These are phyloP conservation scores for Diaporthe sp. DNA, from an alignment of 2,329 filamentous ascomycete genomes.

Conservation along the genomic window DNA sequence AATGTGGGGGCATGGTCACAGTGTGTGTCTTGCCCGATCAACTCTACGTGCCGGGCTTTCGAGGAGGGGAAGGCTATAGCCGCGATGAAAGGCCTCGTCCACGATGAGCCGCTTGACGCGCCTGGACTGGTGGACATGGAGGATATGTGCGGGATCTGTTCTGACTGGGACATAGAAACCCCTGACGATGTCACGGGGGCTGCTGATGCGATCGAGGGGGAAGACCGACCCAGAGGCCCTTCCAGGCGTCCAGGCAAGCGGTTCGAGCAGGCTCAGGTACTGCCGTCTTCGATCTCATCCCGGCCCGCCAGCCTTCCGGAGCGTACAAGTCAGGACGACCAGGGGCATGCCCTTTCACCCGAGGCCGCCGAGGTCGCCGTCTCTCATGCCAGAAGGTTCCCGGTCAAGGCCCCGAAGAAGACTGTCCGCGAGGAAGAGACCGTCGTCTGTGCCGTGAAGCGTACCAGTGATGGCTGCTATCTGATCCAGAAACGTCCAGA, in stretches of 20 bases:
- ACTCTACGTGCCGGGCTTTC: conserved; percentile 64
- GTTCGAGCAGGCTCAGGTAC: conserved; percentile 50
- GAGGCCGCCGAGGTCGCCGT: conserved; percentile 53
- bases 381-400: conserved; percentile 64
- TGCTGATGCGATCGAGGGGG: conserved; percentile 38
- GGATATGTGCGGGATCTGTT: conserved; percentile 63
- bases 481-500: conserved; percentile 65
- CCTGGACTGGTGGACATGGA: conserved; percentile 59
- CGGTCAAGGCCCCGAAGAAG: conserved; percentile 65
- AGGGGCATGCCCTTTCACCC: neutral
- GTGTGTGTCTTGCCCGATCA: conserved; percentile 66
- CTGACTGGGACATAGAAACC: conserved; percentile 46
- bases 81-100: conserved; percentile 30
- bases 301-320: neutral
- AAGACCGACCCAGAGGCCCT: conserved; percentile 5
- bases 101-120: neutral
- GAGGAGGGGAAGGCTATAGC: conserved; percentile 58
- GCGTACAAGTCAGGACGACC: neutral
- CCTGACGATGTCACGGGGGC: conserved; percentile 55
- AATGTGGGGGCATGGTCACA: neutral
- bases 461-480: conserved; percentile 55
- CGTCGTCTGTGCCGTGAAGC: conserved; percentile 65
- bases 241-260: neutral
- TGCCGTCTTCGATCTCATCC: conserved; percentile 52
- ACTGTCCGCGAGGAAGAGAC: conserved; percentile 65